These are phyloP conservation scores for Panaeolus cyanescens DNA, from an alignment of 768 basidiomycete species.

Conservation along the genomic window DNA sequence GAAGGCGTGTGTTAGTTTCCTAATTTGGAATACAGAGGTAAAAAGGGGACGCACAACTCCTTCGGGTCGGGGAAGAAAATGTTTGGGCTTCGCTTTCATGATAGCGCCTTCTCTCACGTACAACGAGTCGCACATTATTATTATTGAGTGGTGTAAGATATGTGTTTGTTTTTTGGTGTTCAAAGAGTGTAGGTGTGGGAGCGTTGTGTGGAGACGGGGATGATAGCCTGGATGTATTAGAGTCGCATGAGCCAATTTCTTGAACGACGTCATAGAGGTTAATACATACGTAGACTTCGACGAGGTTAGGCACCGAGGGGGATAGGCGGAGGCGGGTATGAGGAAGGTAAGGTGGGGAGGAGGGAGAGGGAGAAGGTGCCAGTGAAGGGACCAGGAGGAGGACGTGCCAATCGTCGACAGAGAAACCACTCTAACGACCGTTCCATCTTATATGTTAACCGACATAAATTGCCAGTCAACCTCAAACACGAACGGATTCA, in stretches of 20 bases:
- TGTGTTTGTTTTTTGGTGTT: background rate
- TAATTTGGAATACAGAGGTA: background rate
- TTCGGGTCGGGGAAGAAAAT: slow-evolving; percentile 25
- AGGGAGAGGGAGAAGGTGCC: background rate
- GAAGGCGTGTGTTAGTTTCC: background rate
- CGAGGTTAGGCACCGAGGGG: background rate
- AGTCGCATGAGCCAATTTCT: background rate
- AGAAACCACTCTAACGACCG: background rate
- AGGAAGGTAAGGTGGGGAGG: background rate
- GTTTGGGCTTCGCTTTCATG: slow-evolving; percentile 28
- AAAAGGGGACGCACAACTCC: slow-evolving; percentile 13
- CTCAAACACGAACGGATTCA: background rate
- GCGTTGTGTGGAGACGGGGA: background rate
- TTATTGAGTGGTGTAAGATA: background rate
- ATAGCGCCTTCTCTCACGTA: slow-evolving; percentile 20
- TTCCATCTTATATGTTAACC: background rate
- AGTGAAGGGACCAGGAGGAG: background rate
- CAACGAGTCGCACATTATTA: background rate
- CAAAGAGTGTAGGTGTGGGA: background rate
- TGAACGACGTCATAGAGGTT: background rate
- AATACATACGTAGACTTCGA: background rate
- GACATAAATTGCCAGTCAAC: background rate
- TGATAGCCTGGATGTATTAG: background rate
- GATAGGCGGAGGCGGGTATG: background rate
- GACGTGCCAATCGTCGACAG: background rate